Conservation (phyloP, 805 yeast genomes). For the Spathaspora hagerdaliae region DNA sequence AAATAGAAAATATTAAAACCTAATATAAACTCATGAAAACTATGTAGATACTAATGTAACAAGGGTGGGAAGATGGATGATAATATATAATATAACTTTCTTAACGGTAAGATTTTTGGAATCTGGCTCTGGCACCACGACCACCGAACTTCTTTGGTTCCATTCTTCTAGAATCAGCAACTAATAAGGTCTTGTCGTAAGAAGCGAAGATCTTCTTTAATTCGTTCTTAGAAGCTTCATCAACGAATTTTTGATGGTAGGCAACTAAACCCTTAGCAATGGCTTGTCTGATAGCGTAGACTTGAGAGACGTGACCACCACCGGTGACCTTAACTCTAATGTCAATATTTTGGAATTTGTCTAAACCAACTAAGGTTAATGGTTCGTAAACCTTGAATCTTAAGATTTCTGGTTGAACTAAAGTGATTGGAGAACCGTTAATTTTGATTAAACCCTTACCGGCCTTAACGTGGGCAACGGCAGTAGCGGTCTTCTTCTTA, state of each 20-base stretch:
- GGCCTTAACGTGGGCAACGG: conserved; percentile 99
- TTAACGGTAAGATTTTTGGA: conserved; percentile 99
- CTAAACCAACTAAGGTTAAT: conserved; percentile 95
- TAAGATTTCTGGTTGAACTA: conserved; percentile 98
- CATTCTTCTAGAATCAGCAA: conserved; percentile 99
- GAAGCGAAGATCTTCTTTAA: conserved; percentile 95
- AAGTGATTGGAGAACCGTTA: conserved; percentile 98
- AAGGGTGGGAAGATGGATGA: conserved; percentile 1
- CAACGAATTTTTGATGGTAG: conserved; percentile 98
- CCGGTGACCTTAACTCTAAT: conserved; percentile 99
- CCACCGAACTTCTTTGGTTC: conserved; percentile 99
- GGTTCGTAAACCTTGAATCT: conserved; percentile 99
- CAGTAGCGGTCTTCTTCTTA: conserved; percentile 99
- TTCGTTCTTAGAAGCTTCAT: conserved; percentile 99
- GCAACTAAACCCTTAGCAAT: conserved; percentile 99
- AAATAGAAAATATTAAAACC: conserved; percentile 4
- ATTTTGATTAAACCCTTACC: conserved; percentile 99
- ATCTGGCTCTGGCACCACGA: conserved; percentile 99
- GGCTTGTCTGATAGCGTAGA: conserved; percentile 99
- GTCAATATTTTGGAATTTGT: conserved; percentile 97
- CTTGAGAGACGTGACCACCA: conserved; percentile 99
- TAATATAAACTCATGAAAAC: conserved; percentile 3
- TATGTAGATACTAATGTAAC: conserved; percentile 3
- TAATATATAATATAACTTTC: conserved; percentile 5
- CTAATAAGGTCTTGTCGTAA: conserved; percentile 99